Evolutionary conservation across 1,139 yeast genomes (phyloP).

Genomic region (Kodamaea arcana): DNA sequence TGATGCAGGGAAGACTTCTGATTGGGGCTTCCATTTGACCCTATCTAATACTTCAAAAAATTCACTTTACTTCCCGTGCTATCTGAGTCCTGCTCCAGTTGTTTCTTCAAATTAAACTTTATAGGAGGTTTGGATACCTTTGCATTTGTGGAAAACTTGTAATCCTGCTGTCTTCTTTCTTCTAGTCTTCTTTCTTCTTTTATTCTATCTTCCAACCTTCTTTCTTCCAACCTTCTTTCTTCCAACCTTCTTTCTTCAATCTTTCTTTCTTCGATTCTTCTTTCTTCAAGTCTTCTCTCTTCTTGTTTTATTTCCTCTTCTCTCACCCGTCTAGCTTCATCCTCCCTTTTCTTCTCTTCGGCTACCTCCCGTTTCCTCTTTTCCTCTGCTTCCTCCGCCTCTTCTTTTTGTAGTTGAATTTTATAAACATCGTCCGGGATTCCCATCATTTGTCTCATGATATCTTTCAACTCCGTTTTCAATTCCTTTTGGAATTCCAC

Average conservation of each 20-base stretch:
- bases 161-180: slow-evolving; percentile 14
- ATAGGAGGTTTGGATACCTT: slow-evolving; percentile 18
- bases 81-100: slow-evolving; percentile 8
- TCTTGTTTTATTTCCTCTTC: slow-evolving; percentile 11
- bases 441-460: slow-evolving; percentile 31
- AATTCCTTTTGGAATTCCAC: slow-evolving; percentile 35
- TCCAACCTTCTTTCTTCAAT: slow-evolving; percentile 23
- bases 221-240: slow-evolving; percentile 6
- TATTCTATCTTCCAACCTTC: slow-evolving; percentile 6
- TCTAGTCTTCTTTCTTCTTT: slow-evolving; percentile 9
- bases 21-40: no score
- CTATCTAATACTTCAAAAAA: slow-evolving; percentile 14
- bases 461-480: slow-evolving; percentile 33
- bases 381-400: slow-evolving; percentile 9
- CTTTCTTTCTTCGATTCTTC: slow-evolving; percentile 10
- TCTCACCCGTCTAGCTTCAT: no score
- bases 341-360: slow-evolving; percentile 10
- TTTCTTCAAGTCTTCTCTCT: slow-evolving; percentile 15
- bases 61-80: slow-evolving; percentile 11
- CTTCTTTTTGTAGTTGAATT: slow-evolving; percentile 20
- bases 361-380: slow-evolving; percentile 8
- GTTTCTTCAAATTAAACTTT: slow-evolving; percentile 22
- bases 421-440: slow-evolving; percentile 41
- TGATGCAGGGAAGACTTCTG: no score
- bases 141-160: slow-evolving; percentile 29